phyloP scores from a whole-genome alignment of 208 protist species.

The Borovskyia barvae region DNA sequence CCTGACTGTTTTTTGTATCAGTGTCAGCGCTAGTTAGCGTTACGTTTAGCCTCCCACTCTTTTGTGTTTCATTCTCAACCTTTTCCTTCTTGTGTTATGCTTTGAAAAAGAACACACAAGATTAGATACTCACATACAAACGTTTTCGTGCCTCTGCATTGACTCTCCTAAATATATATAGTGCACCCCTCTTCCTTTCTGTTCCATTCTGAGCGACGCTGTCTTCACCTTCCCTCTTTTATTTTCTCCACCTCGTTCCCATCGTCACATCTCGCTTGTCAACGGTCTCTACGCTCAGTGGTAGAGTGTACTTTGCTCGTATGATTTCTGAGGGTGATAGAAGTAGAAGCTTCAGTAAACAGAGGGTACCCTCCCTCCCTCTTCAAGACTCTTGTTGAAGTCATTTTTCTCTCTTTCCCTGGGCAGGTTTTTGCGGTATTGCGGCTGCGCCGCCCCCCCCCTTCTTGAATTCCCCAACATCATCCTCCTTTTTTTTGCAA shows the following conservation, averaged over 20 bases:
- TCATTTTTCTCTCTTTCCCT: not conserved
- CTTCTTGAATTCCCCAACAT: not conserved
- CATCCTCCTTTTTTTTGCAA: not conserved
- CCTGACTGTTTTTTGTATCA: conserved; percentile 4
- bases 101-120: not conserved
- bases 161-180: not conserved
- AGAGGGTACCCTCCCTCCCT: no score
- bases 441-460: no score
- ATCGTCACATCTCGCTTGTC: no score
- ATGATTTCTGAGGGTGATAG: no score
- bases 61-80: not conserved
- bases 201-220: not conserved
- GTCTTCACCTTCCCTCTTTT: not conserved
- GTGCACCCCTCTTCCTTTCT: not conserved
- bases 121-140: not conserved
- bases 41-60: conserved; percentile 6
- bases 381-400: not conserved
- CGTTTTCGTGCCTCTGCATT: not conserved
- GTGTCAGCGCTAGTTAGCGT: conserved; percentile 8
- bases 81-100: not conserved
- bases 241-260: no score
- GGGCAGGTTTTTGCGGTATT: no score
- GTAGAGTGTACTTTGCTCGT: no score
- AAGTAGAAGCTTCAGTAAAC: no score
- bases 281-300: no score